Evolutionary conservation across 345 rosid species (phyloP).

Genomic region (Nephelium lappaceum): DNA sequence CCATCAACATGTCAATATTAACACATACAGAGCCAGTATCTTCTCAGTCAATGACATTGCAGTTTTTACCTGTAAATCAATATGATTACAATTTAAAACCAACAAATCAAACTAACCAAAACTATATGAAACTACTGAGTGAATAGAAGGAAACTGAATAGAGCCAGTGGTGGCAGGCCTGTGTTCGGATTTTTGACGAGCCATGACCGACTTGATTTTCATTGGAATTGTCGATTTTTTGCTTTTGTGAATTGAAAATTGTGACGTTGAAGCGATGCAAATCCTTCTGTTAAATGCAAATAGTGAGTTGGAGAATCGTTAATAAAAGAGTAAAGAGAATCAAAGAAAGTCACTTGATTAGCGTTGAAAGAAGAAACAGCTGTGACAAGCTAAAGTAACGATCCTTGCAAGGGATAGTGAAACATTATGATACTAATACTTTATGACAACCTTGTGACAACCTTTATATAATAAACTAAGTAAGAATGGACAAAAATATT

Average conservation of each 20-base stretch:
- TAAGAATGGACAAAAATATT: no score
- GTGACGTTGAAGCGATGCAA: constrained; percentile 51
- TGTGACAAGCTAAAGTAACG: no score
- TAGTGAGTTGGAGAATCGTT: no score
- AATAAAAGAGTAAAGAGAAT: no score
- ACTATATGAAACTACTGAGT: background rate
- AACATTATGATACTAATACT: no score
- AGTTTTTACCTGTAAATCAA: constrained; percentile 67
- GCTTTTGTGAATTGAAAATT: constrained; percentile 48
- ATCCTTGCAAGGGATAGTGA: no score
- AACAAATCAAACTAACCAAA: background rate
- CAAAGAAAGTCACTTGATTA: no score
- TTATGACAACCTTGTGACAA: no score
- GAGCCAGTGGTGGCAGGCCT: constrained; percentile 83
- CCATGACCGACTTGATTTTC: constrained; percentile 73
- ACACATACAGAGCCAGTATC: constrained; percentile 89
- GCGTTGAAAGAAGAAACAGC: no score
- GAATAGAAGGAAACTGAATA: constrained; percentile 37
- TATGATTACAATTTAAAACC: background rate
- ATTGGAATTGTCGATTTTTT: constrained; percentile 50
- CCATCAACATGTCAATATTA: constrained; percentile 87
- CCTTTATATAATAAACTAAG: no score
- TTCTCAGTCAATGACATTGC: constrained; percentile 98
- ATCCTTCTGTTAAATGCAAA: constrained; percentile 43
- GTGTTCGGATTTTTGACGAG: constrained; percentile 77